phyloP scores from a whole-genome alignment of 306 rosid genomes.

The Notholithocarpus densiflorus region DNA sequence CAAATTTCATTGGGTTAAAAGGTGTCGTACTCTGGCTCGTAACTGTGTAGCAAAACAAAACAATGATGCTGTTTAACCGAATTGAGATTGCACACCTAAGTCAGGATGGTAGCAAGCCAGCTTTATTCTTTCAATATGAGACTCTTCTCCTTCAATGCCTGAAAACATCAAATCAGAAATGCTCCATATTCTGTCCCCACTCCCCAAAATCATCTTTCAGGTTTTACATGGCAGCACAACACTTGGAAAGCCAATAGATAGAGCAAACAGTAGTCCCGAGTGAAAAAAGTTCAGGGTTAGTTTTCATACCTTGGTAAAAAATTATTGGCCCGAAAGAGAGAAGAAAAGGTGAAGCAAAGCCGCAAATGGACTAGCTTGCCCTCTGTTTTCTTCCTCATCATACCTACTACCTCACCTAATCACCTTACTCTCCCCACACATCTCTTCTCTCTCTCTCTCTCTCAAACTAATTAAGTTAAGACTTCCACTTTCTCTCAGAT shows the following conservation, averaged over 20 bases:
- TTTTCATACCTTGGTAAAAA: conserved; percentile 5
- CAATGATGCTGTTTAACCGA: neutral
- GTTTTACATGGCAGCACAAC: neutral
- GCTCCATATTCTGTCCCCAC: neutral
- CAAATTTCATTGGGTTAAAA: too few relatives aligned
- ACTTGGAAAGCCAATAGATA: neutral
- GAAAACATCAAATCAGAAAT: neutral
- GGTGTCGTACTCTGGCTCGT: too few relatives aligned
- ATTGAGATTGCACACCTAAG: neutral
- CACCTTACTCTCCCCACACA: neutral
- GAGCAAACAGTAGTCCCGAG: neutral
- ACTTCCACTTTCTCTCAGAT: neutral
- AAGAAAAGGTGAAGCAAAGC: neutral
- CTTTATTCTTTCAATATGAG: neutral
- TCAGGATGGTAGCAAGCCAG: neutral
- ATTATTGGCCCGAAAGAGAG: neutral
- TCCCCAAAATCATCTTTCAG: neutral
- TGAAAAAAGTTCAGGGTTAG: neutral
- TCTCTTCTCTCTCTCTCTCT: too few relatives aligned
- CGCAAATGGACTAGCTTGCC: neutral
- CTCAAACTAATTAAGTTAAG: neutral
- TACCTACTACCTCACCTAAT: neutral
- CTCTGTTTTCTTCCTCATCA: conserved; percentile 6
- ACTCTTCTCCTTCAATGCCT: neutral
- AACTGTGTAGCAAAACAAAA: neutral